A percentile compares a stretch with the other conserved stretches of the same genome.
Conservation (phyloP, 2,329 filamentous ascomycete genomes). For the Harringtonia lauricola region DNA sequence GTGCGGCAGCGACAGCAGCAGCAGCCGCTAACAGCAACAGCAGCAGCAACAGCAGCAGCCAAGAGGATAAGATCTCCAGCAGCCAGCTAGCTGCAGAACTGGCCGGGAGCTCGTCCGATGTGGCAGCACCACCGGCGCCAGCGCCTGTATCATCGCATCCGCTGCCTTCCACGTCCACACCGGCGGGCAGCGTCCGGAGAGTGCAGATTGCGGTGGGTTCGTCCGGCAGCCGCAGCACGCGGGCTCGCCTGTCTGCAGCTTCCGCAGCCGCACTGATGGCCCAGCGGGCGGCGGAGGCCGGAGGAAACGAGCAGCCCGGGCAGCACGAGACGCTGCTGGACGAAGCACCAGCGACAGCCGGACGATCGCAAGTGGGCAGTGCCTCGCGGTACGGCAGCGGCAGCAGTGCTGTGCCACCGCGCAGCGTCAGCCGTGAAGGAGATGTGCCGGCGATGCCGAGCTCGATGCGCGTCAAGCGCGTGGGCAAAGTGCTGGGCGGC, state of each 20-base stretch:
- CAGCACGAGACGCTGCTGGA: slow-evolving; percentile 33
- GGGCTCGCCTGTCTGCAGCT: slow-evolving; percentile 23
- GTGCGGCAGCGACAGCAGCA: slow-evolving; percentile 7
- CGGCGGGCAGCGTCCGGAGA: slow-evolving; percentile 36
- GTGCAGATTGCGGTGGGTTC: slow-evolving; percentile 45
- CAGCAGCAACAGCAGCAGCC: slow-evolving; percentile 4
- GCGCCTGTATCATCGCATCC: slow-evolving; percentile 6
- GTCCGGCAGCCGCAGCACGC: slow-evolving; percentile 24
- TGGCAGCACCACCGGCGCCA: not conserved
- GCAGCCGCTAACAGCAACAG: slow-evolving; percentile 10
- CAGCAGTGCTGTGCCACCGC: slow-evolving; percentile 3
- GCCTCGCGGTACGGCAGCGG: slow-evolving; percentile 18
- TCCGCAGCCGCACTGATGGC: slow-evolving; percentile 24
- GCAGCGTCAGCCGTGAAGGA: slow-evolving; percentile 12
- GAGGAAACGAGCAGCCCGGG: slow-evolving; percentile 27
- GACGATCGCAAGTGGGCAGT: slow-evolving; percentile 37
- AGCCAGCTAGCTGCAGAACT: not conserved
- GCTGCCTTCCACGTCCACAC: slow-evolving; percentile 35
- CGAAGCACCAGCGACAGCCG: slow-evolving; percentile 38
- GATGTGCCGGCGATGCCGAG: slow-evolving; percentile 53
- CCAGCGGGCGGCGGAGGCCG: too few relatives aligned
- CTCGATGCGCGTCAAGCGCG: slow-evolving; percentile 67
- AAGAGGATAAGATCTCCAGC: not conserved
- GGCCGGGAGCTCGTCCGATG: not conserved
- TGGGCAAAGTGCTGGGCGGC: slow-evolving; percentile 60